These are phyloP conservation scores for Phytophthora colocasiae DNA, from an alignment of 352 stramenopile genomes.

Conservation along the genomic window DNA sequence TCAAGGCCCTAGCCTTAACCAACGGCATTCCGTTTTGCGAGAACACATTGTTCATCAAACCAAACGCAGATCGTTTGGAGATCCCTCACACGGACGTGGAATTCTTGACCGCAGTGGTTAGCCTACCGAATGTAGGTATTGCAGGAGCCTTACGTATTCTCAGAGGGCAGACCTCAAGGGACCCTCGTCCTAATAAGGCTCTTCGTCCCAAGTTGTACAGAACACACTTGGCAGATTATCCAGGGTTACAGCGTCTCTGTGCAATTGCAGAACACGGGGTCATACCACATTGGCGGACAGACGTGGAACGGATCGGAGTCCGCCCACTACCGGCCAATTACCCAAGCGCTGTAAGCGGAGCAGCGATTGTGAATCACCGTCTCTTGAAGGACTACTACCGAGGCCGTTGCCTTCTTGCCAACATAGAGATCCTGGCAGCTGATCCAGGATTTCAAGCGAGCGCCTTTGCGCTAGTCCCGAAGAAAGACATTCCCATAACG, in stretches of 20 bases:
- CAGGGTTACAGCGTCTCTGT: constrained; percentile 1
- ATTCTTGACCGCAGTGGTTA: no score
- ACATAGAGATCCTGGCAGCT: background rate
- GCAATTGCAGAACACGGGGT: constrained; percentile 4
- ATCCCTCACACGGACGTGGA: no score
- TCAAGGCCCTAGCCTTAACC: no score
- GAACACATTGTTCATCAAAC: no score
- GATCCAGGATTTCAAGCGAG: background rate
- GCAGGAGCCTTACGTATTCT: background rate
- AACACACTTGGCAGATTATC: constrained; percentile 1
- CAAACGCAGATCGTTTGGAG: no score
- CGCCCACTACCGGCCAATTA: constrained; percentile 12
- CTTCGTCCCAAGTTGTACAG: constrained; percentile 11
- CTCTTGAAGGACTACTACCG: constrained; percentile 14
- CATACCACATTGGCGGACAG: constrained; percentile 4
- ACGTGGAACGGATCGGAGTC: background rate
- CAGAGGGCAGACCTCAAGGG: constrained; percentile 1
- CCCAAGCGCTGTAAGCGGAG: background rate
- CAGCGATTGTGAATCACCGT: constrained; percentile 3
- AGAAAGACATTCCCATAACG: no score
- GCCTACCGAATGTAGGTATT: no score
- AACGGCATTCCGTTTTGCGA: no score
- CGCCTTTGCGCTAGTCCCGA: no score
- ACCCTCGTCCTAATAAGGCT: constrained; percentile 4
- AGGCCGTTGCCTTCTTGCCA: constrained; percentile 1